A percentile compares a stretch with the other conserved stretches of the same genome.
Conservation (phyloP, 768 basidiomycete genomes). For the Boletus reticulatus region DNA sequence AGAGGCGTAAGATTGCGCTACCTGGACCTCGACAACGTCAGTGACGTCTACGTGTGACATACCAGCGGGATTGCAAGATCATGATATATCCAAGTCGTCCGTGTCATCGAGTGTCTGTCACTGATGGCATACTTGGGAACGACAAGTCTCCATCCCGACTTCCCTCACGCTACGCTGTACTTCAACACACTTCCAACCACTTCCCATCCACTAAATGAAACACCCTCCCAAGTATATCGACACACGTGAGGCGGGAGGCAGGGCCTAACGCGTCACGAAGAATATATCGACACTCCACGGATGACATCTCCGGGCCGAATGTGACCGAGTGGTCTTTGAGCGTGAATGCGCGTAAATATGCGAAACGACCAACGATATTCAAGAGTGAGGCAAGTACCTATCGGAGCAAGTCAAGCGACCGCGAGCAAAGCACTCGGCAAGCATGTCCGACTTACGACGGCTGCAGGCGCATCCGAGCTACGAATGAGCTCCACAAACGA, state of each 20-base stretch:
- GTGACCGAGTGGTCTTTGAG: background rate
- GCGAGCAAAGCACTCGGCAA: background rate
- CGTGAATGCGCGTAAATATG: background rate
- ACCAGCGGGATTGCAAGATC: too few species aligned
- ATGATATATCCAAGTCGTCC: too few species aligned
- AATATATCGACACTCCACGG: background rate
- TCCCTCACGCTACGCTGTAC: background rate
- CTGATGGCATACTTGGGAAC: too few species aligned
- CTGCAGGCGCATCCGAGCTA: background rate
- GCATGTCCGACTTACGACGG: background rate
- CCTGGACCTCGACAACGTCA: too few species aligned
- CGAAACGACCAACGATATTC: background rate
- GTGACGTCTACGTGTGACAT: too few species aligned
- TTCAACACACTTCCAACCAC: background rate
- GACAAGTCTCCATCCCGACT: too few species aligned
- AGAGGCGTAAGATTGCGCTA: too few species aligned
- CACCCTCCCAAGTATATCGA: background rate
- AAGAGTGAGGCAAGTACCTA: background rate
- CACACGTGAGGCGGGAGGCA: background rate
- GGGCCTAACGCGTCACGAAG: slow-evolving; percentile 1
- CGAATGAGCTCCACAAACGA: background rate
- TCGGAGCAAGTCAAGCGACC: background rate
- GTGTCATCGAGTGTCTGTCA: too few species aligned
- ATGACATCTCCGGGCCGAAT: too few species aligned
- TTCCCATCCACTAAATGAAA: slow-evolving; percentile 3